These are phyloP conservation scores for Kwoniella mangroviensis DNA, from an alignment of 768 basidiomycete species.

Conservation along the genomic window DNA sequence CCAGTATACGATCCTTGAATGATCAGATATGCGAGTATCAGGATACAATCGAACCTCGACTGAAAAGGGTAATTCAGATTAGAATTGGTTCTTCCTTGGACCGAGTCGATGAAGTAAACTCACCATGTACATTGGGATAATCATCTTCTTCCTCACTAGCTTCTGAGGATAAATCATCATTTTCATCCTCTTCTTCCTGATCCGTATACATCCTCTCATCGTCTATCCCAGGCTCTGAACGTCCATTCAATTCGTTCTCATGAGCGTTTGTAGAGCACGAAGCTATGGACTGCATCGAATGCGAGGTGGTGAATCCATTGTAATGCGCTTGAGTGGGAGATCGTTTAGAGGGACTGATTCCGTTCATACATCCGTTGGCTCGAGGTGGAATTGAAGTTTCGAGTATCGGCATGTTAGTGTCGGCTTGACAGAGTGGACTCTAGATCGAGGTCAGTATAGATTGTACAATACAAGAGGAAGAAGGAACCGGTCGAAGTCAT, in stretches of 20 bases:
- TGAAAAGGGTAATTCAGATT: not conserved
- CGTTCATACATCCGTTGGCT: not conserved
- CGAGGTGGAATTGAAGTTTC: constrained; percentile 11
- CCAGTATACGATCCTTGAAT: not conserved
- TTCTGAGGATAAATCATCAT: not conserved
- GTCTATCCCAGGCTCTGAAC: not conserved
- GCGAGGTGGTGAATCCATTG: constrained; percentile 2
- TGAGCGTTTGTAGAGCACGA: not conserved
- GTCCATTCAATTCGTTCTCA: not conserved
- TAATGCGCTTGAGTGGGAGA: not conserved
- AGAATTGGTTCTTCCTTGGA: too few relatives aligned
- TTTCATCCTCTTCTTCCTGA: constrained; percentile 11
- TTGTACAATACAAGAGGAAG: not conserved
- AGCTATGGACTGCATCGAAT: constrained; percentile 10
- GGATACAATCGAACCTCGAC: constrained; percentile 15
- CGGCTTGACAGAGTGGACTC: too few relatives aligned
- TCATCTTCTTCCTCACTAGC: constrained; percentile 7
- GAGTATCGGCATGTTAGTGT: constrained; percentile 10
- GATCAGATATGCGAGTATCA: not conserved
- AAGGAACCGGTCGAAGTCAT: not conserved
- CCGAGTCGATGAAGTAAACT: too few relatives aligned
- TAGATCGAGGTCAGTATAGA: not conserved
- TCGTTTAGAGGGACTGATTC: not conserved
- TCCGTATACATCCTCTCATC: constrained; percentile 1
- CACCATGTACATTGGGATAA: constrained; percentile 16